A percentile compares a stretch with the other conserved stretches of the same genome.
phyloP scores from a whole-genome alignment of 768 basidiomycete species.

The Tulasnella sp. region DNA sequence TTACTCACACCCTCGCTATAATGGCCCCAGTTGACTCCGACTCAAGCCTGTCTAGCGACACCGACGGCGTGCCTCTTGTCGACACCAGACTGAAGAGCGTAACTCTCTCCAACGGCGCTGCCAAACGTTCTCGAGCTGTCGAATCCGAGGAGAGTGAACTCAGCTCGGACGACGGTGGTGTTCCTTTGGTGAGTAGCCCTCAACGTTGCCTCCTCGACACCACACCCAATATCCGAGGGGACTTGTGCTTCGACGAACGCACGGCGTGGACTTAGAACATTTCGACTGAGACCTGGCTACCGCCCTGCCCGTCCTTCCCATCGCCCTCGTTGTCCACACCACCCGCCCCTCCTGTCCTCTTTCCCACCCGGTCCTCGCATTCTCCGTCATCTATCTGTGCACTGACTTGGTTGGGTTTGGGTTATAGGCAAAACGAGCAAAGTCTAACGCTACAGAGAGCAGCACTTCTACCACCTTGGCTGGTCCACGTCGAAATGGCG shows the following conservation, averaged over 20 bases:
- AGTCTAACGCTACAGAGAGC: not conserved
- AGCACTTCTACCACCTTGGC: not conserved
- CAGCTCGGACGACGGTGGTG: conserved; percentile 8
- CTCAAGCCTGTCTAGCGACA: conserved; percentile 6
- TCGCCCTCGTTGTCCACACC: conserved; percentile 8
- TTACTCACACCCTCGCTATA: not conserved
- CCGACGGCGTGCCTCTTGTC: conserved; percentile 13
- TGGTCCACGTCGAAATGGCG: not conserved
- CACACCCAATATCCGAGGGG: conserved; percentile 4
- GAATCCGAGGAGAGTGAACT: conserved; percentile 13
- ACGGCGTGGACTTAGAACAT: conserved; percentile 10
- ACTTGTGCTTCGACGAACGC: conserved; percentile 13
- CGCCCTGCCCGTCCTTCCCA: conserved; percentile 1
- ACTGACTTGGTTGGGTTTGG: not conserved
- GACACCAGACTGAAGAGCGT: not conserved
- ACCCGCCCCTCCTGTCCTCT: not conserved
- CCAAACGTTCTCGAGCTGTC: not conserved
- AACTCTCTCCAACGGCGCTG: not conserved
- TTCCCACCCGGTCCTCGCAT: not conserved
- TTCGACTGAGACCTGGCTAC: not conserved
- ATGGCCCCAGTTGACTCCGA: conserved; percentile 9
- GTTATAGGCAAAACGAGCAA: conserved; percentile 11
- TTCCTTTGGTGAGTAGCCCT: not conserved
- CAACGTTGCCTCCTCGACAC: not conserved
- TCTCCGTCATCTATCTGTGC: not conserved